These are phyloP conservation scores for Tulasnella sp. DNA, from an alignment of 768 basidiomycete species.

Conservation along the genomic window DNA sequence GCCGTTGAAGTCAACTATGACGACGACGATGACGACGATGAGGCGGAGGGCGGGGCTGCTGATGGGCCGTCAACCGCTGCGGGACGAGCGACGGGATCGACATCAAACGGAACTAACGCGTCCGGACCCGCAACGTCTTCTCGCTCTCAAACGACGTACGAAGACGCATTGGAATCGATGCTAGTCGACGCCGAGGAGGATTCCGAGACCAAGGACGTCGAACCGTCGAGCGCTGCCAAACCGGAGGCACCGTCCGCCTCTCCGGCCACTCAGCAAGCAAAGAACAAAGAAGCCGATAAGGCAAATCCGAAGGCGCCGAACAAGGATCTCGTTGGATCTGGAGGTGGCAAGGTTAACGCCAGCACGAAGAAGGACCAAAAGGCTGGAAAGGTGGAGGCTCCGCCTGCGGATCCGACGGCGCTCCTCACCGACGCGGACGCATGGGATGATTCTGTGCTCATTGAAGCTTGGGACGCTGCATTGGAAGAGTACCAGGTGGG, in stretches of 20 bases:
- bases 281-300: neutral
- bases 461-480: slow-evolving; percentile 77
- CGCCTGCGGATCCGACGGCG: slow-evolving; percentile 37
- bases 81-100: no score
- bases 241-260: neutral
- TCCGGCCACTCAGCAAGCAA: neutral
- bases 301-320: neutral
- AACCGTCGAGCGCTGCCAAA: neutral
- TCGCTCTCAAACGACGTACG: neutral
- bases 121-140: neutral
- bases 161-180: neutral
- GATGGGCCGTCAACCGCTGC: neutral
- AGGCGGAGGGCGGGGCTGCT: neutral
- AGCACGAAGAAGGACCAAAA: neutral
- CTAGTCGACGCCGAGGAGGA: neutral
- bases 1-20: neutral
- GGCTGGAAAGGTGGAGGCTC: neutral
- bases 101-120: no score
- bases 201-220: neutral
- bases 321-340: neutral
- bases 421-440: slow-evolving; percentile 39
- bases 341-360: neutral
- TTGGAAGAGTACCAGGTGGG: slow-evolving; percentile 63
- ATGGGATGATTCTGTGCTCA: slow-evolving; percentile 77
- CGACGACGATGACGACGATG: neutral